Evolutionary conservation across 768 basidiomycete genomes (phyloP).

Genomic region (Agaricus blazei): DNA sequence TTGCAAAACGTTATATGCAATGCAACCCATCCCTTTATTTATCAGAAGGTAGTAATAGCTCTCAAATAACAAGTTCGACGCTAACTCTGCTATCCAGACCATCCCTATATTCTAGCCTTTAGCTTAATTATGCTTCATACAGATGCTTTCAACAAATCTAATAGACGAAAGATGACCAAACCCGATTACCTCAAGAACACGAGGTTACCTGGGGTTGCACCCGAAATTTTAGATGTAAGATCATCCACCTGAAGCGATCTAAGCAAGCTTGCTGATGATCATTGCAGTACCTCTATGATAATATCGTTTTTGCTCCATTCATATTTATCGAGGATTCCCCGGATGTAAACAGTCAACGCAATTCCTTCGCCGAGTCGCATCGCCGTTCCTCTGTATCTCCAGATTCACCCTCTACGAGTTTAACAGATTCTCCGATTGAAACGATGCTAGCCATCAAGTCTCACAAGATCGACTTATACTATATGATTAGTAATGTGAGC

Average conservation of each 20-base stretch:
- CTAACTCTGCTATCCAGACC: conserved; percentile 44
- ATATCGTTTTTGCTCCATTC: conserved; percentile 93
- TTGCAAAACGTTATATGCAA: conserved; percentile 75
- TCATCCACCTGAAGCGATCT: neutral
- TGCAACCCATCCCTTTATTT: conserved; percentile 82
- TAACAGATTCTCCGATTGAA: conserved; percentile 15
- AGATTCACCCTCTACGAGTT: conserved; percentile 13
- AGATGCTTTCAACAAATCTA: conserved; percentile 96
- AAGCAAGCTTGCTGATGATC: neutral
- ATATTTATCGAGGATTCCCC: conserved; percentile 91
- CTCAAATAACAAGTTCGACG: neutral
- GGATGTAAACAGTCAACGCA: conserved; percentile 58
- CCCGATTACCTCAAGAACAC: conserved; percentile 93
- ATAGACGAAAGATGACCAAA: conserved; percentile 97
- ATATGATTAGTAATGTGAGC: conserved; percentile 76
- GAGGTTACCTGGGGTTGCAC: conserved; percentile 72
- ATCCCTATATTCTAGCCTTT: conserved; percentile 94
- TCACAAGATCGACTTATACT: conserved; percentile 86
- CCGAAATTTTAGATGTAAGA: conserved; percentile 82
- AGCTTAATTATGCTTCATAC: conserved; percentile 99
- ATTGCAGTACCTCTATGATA: conserved; percentile 87
- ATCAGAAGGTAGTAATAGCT: conserved; percentile 54
- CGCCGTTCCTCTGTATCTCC: conserved; percentile 32
- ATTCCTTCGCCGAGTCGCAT: conserved; percentile 37
- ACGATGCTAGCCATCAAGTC: conserved; percentile 42